These are phyloP conservation scores for Ganoderma lucidum DNA, from an alignment of 1,284 basidiomycete species.

Conservation along the genomic window DNA sequence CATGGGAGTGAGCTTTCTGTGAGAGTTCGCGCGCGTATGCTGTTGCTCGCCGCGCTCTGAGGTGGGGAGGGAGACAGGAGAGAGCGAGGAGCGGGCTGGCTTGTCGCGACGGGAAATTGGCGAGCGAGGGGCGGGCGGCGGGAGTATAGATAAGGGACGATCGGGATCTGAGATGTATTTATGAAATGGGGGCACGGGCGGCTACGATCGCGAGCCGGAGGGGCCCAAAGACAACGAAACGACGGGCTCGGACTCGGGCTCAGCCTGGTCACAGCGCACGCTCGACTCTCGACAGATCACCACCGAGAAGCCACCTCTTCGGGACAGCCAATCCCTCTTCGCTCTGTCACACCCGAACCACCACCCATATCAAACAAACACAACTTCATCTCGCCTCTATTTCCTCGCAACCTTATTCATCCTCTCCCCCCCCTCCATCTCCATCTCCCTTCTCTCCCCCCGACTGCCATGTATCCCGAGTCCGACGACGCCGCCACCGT, in stretches of 20 bases:
- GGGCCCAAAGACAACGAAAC: constrained; percentile 20
- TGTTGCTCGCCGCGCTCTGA: neutral
- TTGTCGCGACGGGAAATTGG: constrained; percentile 1
- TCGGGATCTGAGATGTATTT: constrained; percentile 32
- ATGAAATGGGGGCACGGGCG: constrained; percentile 31
- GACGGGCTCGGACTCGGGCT: constrained; percentile 4
- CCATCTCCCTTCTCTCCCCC: constrained; percentile 7
- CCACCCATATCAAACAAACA: constrained; percentile 15
- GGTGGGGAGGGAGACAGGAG: neutral
- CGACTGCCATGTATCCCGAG: constrained; percentile 24
- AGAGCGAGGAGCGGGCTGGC: neutral
- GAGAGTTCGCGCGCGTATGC: neutral
- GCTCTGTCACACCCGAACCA: constrained; percentile 14
- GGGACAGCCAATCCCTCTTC: constrained; percentile 27
- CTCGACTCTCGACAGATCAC: neutral
- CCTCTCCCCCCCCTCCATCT: constrained; percentile 12
- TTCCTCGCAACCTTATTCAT: constrained; percentile 26
- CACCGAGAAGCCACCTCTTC: constrained; percentile 20
- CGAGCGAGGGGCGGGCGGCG: constrained; percentile 27
- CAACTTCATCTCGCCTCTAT: constrained; percentile 20
- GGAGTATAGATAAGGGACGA: constrained; percentile 31
- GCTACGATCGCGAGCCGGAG: constrained; percentile 16
- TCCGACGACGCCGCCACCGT: constrained; percentile 24
- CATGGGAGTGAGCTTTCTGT: constrained; percentile 26
- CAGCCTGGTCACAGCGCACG: neutral